Base-by-base conservation (phyloP, 192 early-diverging fungal species). In the Rhizophagus sp. region DNA sequence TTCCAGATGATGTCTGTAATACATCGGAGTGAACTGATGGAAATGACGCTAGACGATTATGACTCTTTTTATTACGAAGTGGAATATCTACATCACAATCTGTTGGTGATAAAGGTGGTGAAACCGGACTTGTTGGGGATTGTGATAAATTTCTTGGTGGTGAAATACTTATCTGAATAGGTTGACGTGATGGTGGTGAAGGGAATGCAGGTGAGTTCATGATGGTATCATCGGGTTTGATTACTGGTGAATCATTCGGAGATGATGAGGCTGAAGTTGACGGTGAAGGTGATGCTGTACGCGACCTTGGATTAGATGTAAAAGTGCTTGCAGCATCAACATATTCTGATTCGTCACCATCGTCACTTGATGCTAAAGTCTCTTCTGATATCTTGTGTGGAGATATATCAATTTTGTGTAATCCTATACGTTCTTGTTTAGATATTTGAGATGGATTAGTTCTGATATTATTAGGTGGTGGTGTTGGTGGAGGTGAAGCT, bases 311-410 rank as follows among this genome's bases (percentile, higher is more conserved):
- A 17, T 61, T 30, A 41, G 33, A 62, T 36, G 74, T 27, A 22
- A 41, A 30, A 52, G 30, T 27, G n/a, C 52, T 61, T 36, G 57
- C 25, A 61, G 74, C 74, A 76, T 76, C 74, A 64, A 76, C 61
- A 64, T 62, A 76, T 15, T 76, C 74, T 30, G 61, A 76, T 61
- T 76, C 74, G 24, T 76, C 74, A 12, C 52, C 74, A 30, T 76
- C 74, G 50, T 57, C 49, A n/a, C 36, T 76, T 25, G 74, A 76
- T 74, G 27, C 24, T 52, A 47, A 33, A 39, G 33, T 70, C n/a
- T 39, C 68, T 15, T 70, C 68, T 6, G 8, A 19, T 70, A 44
- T 70, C 19, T 70, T 70, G 19, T n/a, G 68, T 8, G 66, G 33
- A 11, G 66, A 34, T 68, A 34, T 3, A 70, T 70, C 68, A 44